Evolutionary conservation across 2,329 filamentous ascomycete species (phyloP), one percentile per base, ranked within the genome.

Genomic region (Talaromyces sp.): DNA sequence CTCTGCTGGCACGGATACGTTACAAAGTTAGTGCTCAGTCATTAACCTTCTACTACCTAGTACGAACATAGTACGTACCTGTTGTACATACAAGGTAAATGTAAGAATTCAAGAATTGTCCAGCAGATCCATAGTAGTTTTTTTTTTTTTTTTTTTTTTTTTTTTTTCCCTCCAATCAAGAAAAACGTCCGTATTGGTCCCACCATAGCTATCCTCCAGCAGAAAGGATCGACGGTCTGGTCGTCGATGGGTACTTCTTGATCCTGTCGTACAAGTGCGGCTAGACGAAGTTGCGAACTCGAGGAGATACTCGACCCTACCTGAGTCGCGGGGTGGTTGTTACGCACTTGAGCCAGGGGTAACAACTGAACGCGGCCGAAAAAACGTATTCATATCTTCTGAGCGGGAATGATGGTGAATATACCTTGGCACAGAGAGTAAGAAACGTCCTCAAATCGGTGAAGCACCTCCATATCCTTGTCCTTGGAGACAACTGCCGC

Each of bases 171-270:
- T 19, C 14, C 8, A 50, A 27, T 35, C 35, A 43, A 50, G 33
- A 39, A 37, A 52, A 48, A 61, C 43, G 16, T 63, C 50, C 50
- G 60, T 50, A 13, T n/a, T 33, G 52, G 52, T 37, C 52, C 52
- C 52, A 56, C 52, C 11, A 56, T 22, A 14, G 19, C 31, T 56
- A 31, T 56, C 50, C 50, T 37, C 24, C 14, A 56, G 22, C n/a
- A 37, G 50, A 19, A 56, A 10, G 31, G 50, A 56, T 56, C 50
- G 27, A n/a, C 50, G 14, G 50, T 31, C 27, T 35, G 19, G 48
- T 52, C 16, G 14, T 31, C 27, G 27, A 31, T 31, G 27, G 27
- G 27, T 33, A 5, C 27, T 10, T 52, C 27, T 24, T 31, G 22
- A 48, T 48, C 47, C 47, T 48, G 13, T 31, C 16, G 48, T 33